Evolutionary conservation across 306 rosid species (phyloP).

Genomic region (Lotus japonicus): DNA sequence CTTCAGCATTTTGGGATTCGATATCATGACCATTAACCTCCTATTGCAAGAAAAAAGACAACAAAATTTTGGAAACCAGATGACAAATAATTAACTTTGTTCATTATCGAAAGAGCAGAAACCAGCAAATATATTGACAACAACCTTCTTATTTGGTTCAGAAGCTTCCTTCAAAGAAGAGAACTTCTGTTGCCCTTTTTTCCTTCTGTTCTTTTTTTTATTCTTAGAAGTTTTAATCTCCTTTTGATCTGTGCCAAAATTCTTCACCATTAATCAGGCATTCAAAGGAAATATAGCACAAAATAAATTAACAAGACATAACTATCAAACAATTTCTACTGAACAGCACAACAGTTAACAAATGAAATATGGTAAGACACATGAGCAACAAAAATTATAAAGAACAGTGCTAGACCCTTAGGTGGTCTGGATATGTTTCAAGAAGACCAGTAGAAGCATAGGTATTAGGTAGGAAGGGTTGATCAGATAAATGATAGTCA

Average conservation of each 20-base stretch:
- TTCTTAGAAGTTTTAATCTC: slow-evolving; percentile 45
- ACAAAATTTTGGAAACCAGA: not conserved
- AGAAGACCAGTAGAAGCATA: too few relatives aligned
- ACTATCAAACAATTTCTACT: not conserved
- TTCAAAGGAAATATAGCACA: slow-evolving; percentile 2
- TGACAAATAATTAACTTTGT: slow-evolving; percentile 3
- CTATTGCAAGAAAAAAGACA: slow-evolving; percentile 30
- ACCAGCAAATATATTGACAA: too few relatives aligned
- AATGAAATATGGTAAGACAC: slow-evolving; percentile 1
- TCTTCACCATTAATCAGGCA: slow-evolving; percentile 13
- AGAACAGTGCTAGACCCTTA: not conserved
- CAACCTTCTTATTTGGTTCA: slow-evolving; percentile 47
- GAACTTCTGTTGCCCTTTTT: slow-evolving; percentile 59
- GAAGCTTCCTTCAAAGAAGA: slow-evolving; percentile 44
- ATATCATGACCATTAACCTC: slow-evolving; percentile 52
- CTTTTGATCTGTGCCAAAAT: slow-evolving; percentile 56
- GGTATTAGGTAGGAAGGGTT: too few relatives aligned
- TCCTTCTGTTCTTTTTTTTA: slow-evolving; percentile 74
- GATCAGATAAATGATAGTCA: too few relatives aligned
- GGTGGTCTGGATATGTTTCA: too few relatives aligned
- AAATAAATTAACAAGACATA: not conserved
- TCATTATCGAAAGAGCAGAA: too few relatives aligned
- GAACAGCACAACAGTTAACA: not conserved
- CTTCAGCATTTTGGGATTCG: slow-evolving; percentile 32
- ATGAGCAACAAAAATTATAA: not conserved